These are phyloP conservation scores for Wallacemonas sp. DNA, from an alignment of 208 protist genomes.

Conservation along the genomic window DNA sequence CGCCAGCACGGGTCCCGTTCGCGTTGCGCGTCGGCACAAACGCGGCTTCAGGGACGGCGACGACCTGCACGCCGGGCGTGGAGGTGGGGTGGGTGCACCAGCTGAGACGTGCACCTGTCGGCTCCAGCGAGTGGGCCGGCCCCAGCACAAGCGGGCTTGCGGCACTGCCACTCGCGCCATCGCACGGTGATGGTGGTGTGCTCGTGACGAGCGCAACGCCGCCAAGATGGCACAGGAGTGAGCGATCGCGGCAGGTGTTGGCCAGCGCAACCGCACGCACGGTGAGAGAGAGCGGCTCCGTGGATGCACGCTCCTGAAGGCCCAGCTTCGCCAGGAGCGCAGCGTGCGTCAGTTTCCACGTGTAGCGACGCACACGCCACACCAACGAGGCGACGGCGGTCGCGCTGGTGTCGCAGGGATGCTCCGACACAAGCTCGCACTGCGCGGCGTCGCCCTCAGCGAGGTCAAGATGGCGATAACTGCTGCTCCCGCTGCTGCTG, in stretches of 20 bases:
- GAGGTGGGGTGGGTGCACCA: constrained; percentile 5
- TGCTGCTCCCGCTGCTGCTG: background rate
- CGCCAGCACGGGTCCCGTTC: background rate
- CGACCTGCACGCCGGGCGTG: constrained; percentile 15
- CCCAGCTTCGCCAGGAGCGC: background rate
- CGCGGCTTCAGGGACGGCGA: constrained; percentile 9
- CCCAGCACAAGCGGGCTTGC: constrained; percentile 23
- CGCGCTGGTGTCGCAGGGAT: background rate
- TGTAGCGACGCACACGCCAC: constrained; percentile 11
- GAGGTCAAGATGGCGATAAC: background rate
- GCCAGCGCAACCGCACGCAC: constrained; percentile 25
- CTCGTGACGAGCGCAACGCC: constrained; percentile 28
- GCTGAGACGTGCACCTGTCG: background rate
- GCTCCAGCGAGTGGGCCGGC: background rate
- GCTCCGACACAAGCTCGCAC: constrained; percentile 9
- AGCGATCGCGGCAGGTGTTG: constrained; percentile 21
- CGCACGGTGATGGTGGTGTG: too few relatives aligned
- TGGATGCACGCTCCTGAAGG: background rate
- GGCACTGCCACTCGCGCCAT: background rate
- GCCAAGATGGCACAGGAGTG: constrained; percentile 39
- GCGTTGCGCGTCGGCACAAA: background rate
- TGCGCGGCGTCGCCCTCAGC: background rate
- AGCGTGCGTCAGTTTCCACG: background rate
- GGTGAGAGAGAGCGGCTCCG: background rate
- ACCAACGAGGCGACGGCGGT: background rate